These are phyloP conservation scores for Pseudopyrenochaeta lycopersici DNA, from an alignment of 2,329 filamentous ascomycete species.

Conservation along the genomic window DNA sequence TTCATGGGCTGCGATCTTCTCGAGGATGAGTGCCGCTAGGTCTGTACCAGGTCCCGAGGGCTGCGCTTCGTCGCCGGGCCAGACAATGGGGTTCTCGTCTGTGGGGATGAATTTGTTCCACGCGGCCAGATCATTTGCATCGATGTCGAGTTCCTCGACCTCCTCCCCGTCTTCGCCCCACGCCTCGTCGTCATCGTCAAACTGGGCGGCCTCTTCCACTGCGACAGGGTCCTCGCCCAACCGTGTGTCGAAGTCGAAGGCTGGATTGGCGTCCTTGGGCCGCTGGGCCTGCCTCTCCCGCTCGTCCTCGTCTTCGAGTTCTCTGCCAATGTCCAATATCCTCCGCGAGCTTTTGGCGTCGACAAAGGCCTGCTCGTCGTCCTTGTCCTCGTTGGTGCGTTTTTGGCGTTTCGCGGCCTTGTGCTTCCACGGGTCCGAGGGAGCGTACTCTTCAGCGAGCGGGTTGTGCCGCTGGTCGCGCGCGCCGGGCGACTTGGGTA, in stretches of 20 bases:
- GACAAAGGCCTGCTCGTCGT: constrained; percentile 75
- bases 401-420: constrained; percentile 71
- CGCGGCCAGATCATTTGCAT: constrained; percentile 86
- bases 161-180: constrained; percentile 85
- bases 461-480: constrained; percentile 83
- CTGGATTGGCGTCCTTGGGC: constrained; percentile 62
- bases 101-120: constrained; percentile 90
- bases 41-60: constrained; percentile 67
- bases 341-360: constrained; percentile 88
- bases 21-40: constrained; percentile 89
- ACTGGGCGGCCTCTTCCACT: constrained; percentile 60
- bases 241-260: constrained; percentile 83
- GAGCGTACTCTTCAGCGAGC: constrained; percentile 86
- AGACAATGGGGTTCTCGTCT: constrained; percentile 77
- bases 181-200: constrained; percentile 63
- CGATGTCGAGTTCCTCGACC: constrained; percentile 76
- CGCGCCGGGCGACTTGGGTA: constrained; percentile 63
- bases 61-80: constrained; percentile 63
- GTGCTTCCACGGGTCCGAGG: constrained; percentile 74
- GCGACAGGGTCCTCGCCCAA: constrained; percentile 62
- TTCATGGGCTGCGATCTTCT: constrained; percentile 94
- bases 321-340: constrained; percentile 88
- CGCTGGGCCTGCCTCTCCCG: constrained; percentile 56
- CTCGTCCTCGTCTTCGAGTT: constrained; percentile 84
- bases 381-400: constrained; percentile 63